Evolutionary conservation across 140 eudicot species (phyloP).

Genomic region (Bidens hawaiensis): DNA sequence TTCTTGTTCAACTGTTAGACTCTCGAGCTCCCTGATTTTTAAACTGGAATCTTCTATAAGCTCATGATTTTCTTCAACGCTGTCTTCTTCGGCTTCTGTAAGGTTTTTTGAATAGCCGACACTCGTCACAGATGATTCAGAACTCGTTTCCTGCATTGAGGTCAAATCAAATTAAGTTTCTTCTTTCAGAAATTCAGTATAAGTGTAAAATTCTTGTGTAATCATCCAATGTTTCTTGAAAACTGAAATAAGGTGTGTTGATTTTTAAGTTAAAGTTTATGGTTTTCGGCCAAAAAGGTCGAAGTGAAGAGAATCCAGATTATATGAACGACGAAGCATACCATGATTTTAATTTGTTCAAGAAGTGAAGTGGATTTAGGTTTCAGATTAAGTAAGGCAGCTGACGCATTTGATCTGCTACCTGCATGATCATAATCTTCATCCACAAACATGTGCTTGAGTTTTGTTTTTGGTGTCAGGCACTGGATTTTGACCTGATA

Average conservation of each 20-base stretch:
- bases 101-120: slow-evolving; percentile 51
- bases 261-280: neutral
- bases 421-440: slow-evolving; percentile 32
- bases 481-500: slow-evolving; percentile 82
- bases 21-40: slow-evolving; percentile 36
- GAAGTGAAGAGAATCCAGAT: neutral
- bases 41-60: slow-evolving; percentile 34
- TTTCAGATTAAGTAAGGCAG: slow-evolving; percentile 38
- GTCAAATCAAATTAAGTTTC: neutral
- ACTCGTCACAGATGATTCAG: slow-evolving; percentile 24
- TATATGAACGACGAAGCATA: slow-evolving; percentile 19
- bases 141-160: neutral
- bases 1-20: slow-evolving; percentile 36
- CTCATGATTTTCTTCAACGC: slow-evolving; percentile 48
- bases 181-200: neutral
- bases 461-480: slow-evolving; percentile 52
- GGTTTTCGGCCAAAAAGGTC: slow-evolving; percentile 16
- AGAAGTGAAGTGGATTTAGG: slow-evolving; percentile 43
- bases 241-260: neutral
- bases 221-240: neutral
- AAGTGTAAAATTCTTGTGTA: neutral
- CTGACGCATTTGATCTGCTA: slow-evolving; percentile 45
- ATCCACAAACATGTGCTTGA: slow-evolving; percentile 41
- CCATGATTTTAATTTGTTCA: slow-evolving; percentile 46
- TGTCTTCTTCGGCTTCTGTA: slow-evolving; percentile 72